phyloP scores from a whole-genome alignment of 169 alveolate species.

The Eimeria acervulina region DNA sequence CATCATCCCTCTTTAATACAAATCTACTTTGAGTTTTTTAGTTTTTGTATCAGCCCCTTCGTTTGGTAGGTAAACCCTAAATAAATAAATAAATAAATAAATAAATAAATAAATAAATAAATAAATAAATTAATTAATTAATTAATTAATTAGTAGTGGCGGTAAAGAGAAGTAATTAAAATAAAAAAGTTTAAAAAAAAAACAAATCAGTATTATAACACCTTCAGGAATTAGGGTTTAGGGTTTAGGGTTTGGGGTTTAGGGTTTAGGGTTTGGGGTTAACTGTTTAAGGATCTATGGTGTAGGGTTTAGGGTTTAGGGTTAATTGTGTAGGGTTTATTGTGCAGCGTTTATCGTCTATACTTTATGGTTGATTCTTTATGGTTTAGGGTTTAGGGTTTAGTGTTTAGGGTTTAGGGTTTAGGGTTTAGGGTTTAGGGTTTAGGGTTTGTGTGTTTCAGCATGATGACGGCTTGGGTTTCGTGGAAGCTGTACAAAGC shows the following conservation, averaged over 20 bases:
- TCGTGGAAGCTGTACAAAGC: conserved; percentile 73
- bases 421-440: conserved; percentile 16
- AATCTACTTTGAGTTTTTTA: conserved; percentile 55
- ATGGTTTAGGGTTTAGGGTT: conserved; percentile 28
- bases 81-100: too few relatives aligned
- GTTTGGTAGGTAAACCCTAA: conserved; percentile 29
- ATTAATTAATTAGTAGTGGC: neutral
- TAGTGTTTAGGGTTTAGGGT: conserved; percentile 28
- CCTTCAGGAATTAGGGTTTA: conserved; percentile 44
- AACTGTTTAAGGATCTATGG: neutral
- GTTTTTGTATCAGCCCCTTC: conserved; percentile 71
- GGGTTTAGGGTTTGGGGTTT: conserved; percentile 51
- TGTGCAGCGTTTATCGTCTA: neutral
- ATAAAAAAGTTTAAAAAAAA: too few relatives aligned
- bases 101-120: too few relatives aligned
- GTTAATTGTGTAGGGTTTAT: neutral
- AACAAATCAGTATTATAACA: too few relatives aligned
- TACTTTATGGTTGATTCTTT: neutral
- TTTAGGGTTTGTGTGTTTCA: conserved; percentile 13
- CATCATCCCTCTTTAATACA: conserved; percentile 62
- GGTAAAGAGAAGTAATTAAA: neutral
- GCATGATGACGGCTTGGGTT: conserved; percentile 64
- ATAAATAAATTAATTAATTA: too few relatives aligned
- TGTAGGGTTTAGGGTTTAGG: neutral
- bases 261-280: conserved; percentile 7